Base-by-base conservation (phyloP, 2,329 filamentous ascomycete species). In the Colletotrichum lini region DNA sequence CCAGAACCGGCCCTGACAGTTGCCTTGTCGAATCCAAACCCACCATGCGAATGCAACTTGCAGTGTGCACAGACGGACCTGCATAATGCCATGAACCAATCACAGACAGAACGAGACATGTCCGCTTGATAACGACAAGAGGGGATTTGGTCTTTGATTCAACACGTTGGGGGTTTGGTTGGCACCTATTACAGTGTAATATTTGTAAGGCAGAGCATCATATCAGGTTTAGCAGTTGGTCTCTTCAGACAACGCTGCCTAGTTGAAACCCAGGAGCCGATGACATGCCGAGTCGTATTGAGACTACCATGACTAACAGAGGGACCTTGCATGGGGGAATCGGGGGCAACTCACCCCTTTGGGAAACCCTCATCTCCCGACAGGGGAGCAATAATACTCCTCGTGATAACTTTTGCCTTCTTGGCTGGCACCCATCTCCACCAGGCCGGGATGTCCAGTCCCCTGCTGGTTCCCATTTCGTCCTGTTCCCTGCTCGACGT, bases 41-140 rank as follows among this genome's bases (percentile, higher is more conserved):
- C 63, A 65, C 59, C 45, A 52, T 23, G 50, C 61, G 44, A 67
- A 63, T 71, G 62, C 59, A 65, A 30, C 62, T 53, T 52, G 62
- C 57, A 62, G 52, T 54, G 67, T 73, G 73, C 63, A 75, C 73
- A 72, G 73, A 74, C 73, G 52, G 58, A 67, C 69, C 59, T 74
- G 73, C 73, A 75, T 72, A 56, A 72, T 47, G 62, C 65, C 58
- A 74, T 63, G 67, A 65, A 70, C 69, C 54, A 74, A 73, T 67
- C 30, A 45, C 71, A 50, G 13, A 30, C 26, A 61, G 44, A 52
- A 67, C 23, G 58, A 68, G 49, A 40, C 60, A 62, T 53, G 35
- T 30, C 58, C 38, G 57, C 57, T 45, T 67, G 68, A 68, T 63
- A 71, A 63, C 65, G 42, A 68, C 38, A 42, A 54, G 52, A 62